A percentile compares a stretch with the other conserved stretches of the same genome.
These are phyloP conservation scores for Fusarium drepaniforme DNA, from an alignment of 2,329 filamentous ascomycete genomes.

Conservation along the genomic window DNA sequence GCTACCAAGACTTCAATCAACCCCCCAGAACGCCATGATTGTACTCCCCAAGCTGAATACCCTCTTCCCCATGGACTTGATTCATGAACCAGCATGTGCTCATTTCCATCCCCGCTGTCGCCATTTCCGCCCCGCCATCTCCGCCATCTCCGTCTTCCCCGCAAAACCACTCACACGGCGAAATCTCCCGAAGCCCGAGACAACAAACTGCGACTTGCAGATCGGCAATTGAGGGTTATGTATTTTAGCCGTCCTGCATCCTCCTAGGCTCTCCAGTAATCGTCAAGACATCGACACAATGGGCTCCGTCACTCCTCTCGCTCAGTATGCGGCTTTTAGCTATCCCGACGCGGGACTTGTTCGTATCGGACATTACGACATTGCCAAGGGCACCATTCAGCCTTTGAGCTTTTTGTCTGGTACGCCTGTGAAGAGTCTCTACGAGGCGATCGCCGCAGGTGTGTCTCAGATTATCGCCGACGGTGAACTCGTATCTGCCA, in stretches of 20 bases:
- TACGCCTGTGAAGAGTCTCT: conserved; percentile 58
- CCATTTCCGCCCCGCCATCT: conserved; percentile 1
- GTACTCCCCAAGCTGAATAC: neutral
- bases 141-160: conserved; percentile 10
- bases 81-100: neutral
- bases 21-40: neutral
- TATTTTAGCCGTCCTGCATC: neutral
- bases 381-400: conserved; percentile 44
- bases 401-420: conserved; percentile 61
- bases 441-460: conserved; percentile 64
- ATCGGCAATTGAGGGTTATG: neutral
- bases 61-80: neutral
- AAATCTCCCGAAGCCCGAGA: neutral
- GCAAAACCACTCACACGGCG: neutral
- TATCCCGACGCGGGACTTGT: conserved; percentile 15
- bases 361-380: conserved; percentile 26
- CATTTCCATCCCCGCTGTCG: neutral
- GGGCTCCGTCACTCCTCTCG: conserved; percentile 7
- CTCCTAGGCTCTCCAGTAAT: neutral
- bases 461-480: conserved; percentile 51
- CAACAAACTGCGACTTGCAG: neutral
- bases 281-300: neutral
- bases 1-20: neutral
- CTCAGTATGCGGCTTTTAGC: conserved; percentile 29
- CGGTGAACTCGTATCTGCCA: conserved; percentile 36